phyloP scores from a whole-genome alignment of 768 basidiomycete species.

The Hemileccinum impolitum region DNA sequence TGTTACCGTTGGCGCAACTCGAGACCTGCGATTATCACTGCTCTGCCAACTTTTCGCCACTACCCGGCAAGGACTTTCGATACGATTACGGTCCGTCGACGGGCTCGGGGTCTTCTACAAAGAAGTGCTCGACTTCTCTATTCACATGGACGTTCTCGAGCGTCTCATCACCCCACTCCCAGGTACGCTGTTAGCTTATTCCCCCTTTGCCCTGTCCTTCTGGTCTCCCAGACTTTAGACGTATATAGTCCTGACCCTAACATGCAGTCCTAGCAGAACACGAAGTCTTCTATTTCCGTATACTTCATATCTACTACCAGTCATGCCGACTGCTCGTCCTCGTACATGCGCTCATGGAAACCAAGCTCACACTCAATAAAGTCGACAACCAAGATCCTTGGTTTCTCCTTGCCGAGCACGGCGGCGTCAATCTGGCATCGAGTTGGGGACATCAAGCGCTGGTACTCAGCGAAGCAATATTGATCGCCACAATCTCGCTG shows the following conservation, averaged over 20 bases:
- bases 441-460: slow-evolving; percentile 40
- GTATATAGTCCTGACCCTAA: slow-evolving; percentile 22
- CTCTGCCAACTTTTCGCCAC: slow-evolving; percentile 34
- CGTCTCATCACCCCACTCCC: slow-evolving; percentile 37
- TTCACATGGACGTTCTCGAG: slow-evolving; percentile 35
- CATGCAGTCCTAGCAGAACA: slow-evolving; percentile 39
- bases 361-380: slow-evolving; percentile 21
- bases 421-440: slow-evolving; percentile 32
- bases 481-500: slow-evolving; percentile 33
- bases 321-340: slow-evolving; percentile 38
- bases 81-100: slow-evolving; percentile 26
- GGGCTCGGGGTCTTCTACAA: slow-evolving; percentile 34
- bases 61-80: slow-evolving; percentile 30
- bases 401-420: slow-evolving; percentile 31
- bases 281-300: slow-evolving; percentile 42
- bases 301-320: slow-evolving; percentile 40
- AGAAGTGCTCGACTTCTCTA: slow-evolving; percentile 31
- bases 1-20: slow-evolving; percentile 18
- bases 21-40: slow-evolving; percentile 38
- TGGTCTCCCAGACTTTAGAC: not conserved
- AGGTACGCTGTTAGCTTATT: slow-evolving; percentile 25
- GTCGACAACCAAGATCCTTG: slow-evolving; percentile 22
- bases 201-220: not conserved
- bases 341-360: slow-evolving; percentile 34
- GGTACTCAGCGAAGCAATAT: slow-evolving; percentile 35